phyloP scores from a whole-genome alignment of 768 basidiomycete species.

The Xanthoconium stramineum region DNA sequence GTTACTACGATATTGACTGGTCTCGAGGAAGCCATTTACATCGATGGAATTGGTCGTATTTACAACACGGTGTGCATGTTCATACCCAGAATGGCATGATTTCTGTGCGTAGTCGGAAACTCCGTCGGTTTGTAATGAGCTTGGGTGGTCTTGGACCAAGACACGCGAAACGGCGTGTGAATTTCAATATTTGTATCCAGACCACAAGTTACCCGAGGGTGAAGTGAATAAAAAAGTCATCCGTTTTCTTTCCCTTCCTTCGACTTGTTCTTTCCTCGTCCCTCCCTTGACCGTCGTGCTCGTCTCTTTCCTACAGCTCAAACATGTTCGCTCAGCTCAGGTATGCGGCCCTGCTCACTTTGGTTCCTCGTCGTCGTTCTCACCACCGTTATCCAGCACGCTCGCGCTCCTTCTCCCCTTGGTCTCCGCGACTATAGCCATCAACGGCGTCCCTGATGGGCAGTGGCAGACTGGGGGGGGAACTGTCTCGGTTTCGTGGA shows the following conservation, averaged over 20 bases:
- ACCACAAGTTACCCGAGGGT: neutral
- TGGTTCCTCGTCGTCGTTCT: neutral
- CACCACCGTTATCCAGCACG: slow-evolving; percentile 28
- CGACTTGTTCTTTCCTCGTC: slow-evolving; percentile 14
- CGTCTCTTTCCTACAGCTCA: slow-evolving; percentile 20
- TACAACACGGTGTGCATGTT: neutral
- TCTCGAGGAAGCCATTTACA: neutral
- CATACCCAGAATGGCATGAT: slow-evolving; percentile 10
- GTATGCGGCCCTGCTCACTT: slow-evolving; percentile 27
- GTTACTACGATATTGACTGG: neutral
- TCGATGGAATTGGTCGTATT: neutral
- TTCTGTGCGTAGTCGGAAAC: neutral
- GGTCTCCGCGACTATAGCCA: slow-evolving; percentile 37
- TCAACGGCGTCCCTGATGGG: slow-evolving; percentile 34
- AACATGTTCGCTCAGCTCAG: slow-evolving; percentile 50
- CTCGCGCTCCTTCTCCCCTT: slow-evolving; percentile 45
- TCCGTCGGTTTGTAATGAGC: neutral
- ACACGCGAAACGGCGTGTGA: slow-evolving; percentile 18
- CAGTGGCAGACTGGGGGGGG: slow-evolving; percentile 32
- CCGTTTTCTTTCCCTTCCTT: neutral
- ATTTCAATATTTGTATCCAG: slow-evolving; percentile 6
- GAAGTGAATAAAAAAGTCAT: slow-evolving; percentile 20
- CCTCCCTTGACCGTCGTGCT: too few species aligned
- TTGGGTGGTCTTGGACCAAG: slow-evolving; percentile 7
- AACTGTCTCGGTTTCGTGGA: slow-evolving; percentile 47